Base-by-base conservation (phyloP, 345 rosid species). In the Erysimum cheiranthoides region DNA sequence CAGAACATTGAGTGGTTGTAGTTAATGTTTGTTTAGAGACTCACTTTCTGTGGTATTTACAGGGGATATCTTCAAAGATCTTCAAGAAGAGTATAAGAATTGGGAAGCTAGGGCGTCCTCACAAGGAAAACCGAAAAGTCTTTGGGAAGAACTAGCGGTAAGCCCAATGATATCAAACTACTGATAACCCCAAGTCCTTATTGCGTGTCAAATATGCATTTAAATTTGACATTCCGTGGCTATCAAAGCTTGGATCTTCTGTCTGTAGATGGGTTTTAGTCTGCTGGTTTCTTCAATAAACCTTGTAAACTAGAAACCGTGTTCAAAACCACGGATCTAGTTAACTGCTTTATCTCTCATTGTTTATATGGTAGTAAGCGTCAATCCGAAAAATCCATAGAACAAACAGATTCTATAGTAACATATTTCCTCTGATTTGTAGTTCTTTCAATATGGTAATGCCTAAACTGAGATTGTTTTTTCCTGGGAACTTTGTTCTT, bases 121-220 rank as follows among this genome's bases (percentile, higher is more conserved):
- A 4, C 86, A 90, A 49, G 97, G 89, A 62, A 90, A 85, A 78
- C 97, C 97, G 0, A 94, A 88, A 84, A 89, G 96, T 85, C 89
- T 94, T 25, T 94, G 98, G 98, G 98, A 94, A 77, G 98, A 94
- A 82, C 73, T 94, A 64, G 84, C 89, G 72, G 97, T 92, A 84
- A 65, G 93, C 5, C 35, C 16, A 3, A 63, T n/a, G 3, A 11
- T 61, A 21, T 54, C 14, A 70, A 47, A 28, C 8, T 45, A 51
- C 35, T 50, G 14, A 32, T 43, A 46, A 46, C 13, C 17, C 2
- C 2, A 18, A 25, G 8, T 61, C 12, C 8, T 8, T 28, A 31
- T 17, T 62, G 12, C 8, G 2, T 62, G 10, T n/a, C 39, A 49
- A 14, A 12, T 27, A 31, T 40, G 59, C 8, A 40, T 21, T 30